Base-by-base conservation (phyloP, 805 yeast species). In the Saturnispora halmiae region DNA sequence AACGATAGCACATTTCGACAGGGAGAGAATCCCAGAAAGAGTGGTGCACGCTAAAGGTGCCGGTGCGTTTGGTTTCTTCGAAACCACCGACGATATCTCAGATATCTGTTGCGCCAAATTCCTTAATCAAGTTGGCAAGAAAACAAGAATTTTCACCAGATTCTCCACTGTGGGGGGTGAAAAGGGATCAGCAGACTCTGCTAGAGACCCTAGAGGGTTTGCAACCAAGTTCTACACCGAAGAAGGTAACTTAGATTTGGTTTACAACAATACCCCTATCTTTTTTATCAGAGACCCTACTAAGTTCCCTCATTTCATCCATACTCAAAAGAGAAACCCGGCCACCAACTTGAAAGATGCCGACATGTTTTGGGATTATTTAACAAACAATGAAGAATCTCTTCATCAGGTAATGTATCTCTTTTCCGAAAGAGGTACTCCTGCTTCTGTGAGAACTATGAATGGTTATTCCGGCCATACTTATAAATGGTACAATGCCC, bases 41-140 rank as follows among this genome's bases (percentile, higher is more conserved):
- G 94, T 85, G 43, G 95, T 86, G 27, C 95, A 85, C 57, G 95
- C 95, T 41, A 85, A 85, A 60, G 95, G 95, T 51, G 82, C 88
- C 11, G 95, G 95, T 56, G 95, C 95, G 8, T 83, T 70, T 58
- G 95, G 95, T 50, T 73, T 70, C 50, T 86, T 86, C 58, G 94
- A 82, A 61, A 88, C 81, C 39, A 85, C 95, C 10, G 90, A 85
- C 51, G 94, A 84, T 53, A 77, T 84, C 54, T 65, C 84, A 8
- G 90, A 82, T 58, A 54, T 82, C 35, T 75, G 82, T 55, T 67
- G 72, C 20, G 77, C 92, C 37, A 75, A 75, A 42, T 82, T 86
- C 65, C 72, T 86, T 51, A 72, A 73, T 49, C 66, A 73, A 34
- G 70, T 82, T 42, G 96, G 96, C 51, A 84, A 84, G 66, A 82